These are phyloP conservation scores for Chrysoporthe deuterocubensis DNA, from an alignment of 2,329 filamentous ascomycete species.

Conservation along the genomic window DNA sequence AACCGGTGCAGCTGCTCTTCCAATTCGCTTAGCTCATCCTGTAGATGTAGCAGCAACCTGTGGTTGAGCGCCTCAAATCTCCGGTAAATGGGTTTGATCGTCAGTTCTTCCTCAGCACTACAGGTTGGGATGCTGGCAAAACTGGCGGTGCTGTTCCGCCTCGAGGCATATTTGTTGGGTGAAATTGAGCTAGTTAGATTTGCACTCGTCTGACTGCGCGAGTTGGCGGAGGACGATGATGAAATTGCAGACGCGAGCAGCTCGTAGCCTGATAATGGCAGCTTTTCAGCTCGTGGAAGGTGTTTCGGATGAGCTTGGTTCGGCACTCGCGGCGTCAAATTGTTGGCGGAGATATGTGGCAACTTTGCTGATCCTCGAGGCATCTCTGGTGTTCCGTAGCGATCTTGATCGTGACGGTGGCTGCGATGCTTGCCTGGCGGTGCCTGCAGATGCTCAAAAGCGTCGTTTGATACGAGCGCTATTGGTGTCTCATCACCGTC, in stretches of 20 bases:
- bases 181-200: slow-evolving; percentile 29
- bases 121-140: slow-evolving; percentile 27
- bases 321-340: slow-evolving; percentile 42
- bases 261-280: slow-evolving; percentile 63
- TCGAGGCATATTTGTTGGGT: not conserved
- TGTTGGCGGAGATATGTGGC: slow-evolving; percentile 42
- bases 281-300: slow-evolving; percentile 45
- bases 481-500: slow-evolving; percentile 35
- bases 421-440: slow-evolving; percentile 28
- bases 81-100: slow-evolving; percentile 71
- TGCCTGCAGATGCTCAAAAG: not conserved
- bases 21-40: slow-evolving; percentile 81
- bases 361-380: slow-evolving; percentile 44
- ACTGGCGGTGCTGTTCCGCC: slow-evolving; percentile 20
- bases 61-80: slow-evolving; percentile 84
- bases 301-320: slow-evolving; percentile 41
- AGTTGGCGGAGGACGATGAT: slow-evolving; percentile 23
- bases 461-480: slow-evolving; percentile 31
- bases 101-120: slow-evolving; percentile 31
- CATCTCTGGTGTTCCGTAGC: slow-evolving; percentile 49
- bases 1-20: slow-evolving; percentile 76
- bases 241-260: slow-evolving; percentile 61
- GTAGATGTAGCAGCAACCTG: slow-evolving; percentile 78
- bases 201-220: slow-evolving; percentile 29
- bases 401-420: slow-evolving; percentile 31